Base-by-base conservation (phyloP, 495 filamentous ascomycete species). In the Aspergillus asperescens region DNA sequence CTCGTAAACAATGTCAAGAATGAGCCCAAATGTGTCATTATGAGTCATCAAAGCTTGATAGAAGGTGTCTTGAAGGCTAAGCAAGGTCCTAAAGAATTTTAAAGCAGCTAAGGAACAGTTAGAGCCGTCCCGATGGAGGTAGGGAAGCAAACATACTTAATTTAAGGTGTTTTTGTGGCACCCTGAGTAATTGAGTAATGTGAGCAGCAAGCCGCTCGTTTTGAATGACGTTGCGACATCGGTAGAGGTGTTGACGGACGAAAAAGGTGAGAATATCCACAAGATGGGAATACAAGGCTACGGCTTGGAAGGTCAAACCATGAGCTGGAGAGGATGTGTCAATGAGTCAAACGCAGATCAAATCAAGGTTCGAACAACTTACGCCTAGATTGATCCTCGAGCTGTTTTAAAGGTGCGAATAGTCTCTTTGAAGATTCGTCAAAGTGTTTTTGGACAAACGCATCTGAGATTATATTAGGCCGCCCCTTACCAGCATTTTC, bases 221-320 rank as follows among this genome's bases (percentile, higher is more conserved):
- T 19, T 95, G 74, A 19, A 98, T 85, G 63, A 96, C 94, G 63
- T 83, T 89, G 67, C 92, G 93, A 65, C 85, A 91, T 50, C 88
- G 82, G 63, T 86, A 86, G 24, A 85, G 77, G 64, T 97, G 92
- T 58, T 90, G 86, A 40, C 90, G 86, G 58, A 96, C 84, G 67
- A 95, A 95, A 68, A 95, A 97, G 62, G 88, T 94, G 22, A 98
- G 80, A 31, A 96, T 90, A 62, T 98, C 93, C 45, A 96, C 88
- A 42, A 98, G 77, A 66, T 96, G 91, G 12, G 84, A 82, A 69
- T 90, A 93, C 23, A 96, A 74, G 6, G 89, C 87, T 20, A 93
- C 89, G 65, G 96, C 87, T 54, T 90, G 82, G 51, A 90, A 83
- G 13, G 74, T 80, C 45, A 89, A 70, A 55, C 80, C 73, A 62